Evolutionary conservation across 2,329 filamentous ascomycete genomes (phyloP).

Genomic region (Fusarium sp.): DNA sequence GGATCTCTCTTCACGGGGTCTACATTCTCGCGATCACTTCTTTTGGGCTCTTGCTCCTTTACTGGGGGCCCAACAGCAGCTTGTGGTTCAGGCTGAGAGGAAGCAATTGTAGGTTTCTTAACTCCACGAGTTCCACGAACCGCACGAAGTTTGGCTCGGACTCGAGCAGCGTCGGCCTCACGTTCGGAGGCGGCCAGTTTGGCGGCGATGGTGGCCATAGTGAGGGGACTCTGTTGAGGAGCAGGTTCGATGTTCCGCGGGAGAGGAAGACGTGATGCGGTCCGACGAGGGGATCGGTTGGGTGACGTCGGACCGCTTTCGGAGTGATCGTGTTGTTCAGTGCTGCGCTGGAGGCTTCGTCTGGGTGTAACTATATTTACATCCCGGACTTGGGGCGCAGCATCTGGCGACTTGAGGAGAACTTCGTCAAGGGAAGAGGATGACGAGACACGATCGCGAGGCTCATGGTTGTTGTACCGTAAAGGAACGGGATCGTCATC

Average conservation of each 20-base stretch:
- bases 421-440: conserved; percentile 54
- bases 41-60: conserved; percentile 23
- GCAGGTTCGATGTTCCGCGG: conserved; percentile 55
- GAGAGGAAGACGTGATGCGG: conserved; percentile 48
- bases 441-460: conserved; percentile 47
- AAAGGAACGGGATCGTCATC: conserved; percentile 50
- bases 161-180: conserved; percentile 73
- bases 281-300: conserved; percentile 39
- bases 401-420: conserved; percentile 49
- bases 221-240: conserved; percentile 68
- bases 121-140: conserved; percentile 57
- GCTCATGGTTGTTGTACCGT: conserved; percentile 12
- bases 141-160: conserved; percentile 72
- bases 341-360: conserved; percentile 35
- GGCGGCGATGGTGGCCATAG: conserved; percentile 72
- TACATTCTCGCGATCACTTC: conserved; percentile 44
- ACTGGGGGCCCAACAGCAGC: conserved; percentile 4
- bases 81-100: conserved; percentile 40
- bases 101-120: conserved; percentile 49
- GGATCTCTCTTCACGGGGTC: conserved; percentile 56
- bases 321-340: conserved; percentile 25
- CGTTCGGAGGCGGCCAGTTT: conserved; percentile 74
- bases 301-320: conserved; percentile 28
- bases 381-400: conserved; percentile 23
- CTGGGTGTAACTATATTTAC: conserved; percentile 34